phyloP scores from a whole-genome alignment of 108 stramenopile species.

The Pelagomonas calceolata region DNA sequence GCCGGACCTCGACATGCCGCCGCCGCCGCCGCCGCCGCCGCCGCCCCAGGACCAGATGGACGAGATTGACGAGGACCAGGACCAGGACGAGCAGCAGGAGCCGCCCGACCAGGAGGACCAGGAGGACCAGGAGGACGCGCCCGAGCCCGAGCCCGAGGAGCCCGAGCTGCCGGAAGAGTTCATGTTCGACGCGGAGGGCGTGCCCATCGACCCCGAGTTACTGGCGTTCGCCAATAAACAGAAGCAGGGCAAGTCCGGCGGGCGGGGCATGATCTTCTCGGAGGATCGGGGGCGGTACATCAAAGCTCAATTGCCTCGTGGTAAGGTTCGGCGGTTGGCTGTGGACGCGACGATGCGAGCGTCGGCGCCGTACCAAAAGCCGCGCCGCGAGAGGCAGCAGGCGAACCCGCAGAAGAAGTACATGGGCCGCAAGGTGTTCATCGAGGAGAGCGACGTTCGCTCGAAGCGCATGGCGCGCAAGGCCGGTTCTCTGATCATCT shows the following conservation, averaged over 20 bases:
- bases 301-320: slow-evolving; percentile 89
- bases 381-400: slow-evolving; percentile 56
- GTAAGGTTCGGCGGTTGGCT: slow-evolving; percentile 70
- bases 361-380: slow-evolving; percentile 81
- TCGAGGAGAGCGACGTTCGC: slow-evolving; percentile 75
- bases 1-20: slow-evolving; percentile 69
- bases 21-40: slow-evolving; percentile 80
- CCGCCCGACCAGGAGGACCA: slow-evolving; percentile 51
- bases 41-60: slow-evolving; percentile 54
- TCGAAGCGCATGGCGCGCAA: slow-evolving; percentile 88
- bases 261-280: slow-evolving; percentile 85
- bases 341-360: slow-evolving; percentile 90
- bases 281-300: slow-evolving; percentile 93
- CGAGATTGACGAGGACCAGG: slow-evolving; percentile 60
- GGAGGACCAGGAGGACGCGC: slow-evolving; percentile 58
- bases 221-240: slow-evolving; percentile 68
- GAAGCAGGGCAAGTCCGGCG: slow-evolving; percentile 78
- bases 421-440: slow-evolving; percentile 68
- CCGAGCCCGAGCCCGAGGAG: slow-evolving; percentile 41
- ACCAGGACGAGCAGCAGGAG: slow-evolving; percentile 68
- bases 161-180: slow-evolving; percentile 88
- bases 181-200: slow-evolving; percentile 89
- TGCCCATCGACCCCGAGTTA: slow-evolving; percentile 89
- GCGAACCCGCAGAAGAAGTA: slow-evolving; percentile 46
- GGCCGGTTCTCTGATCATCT: slow-evolving; percentile 90